Evolutionary conservation across 106 monocot genomes (phyloP).

Genomic region (Triglochin maritima): DNA sequence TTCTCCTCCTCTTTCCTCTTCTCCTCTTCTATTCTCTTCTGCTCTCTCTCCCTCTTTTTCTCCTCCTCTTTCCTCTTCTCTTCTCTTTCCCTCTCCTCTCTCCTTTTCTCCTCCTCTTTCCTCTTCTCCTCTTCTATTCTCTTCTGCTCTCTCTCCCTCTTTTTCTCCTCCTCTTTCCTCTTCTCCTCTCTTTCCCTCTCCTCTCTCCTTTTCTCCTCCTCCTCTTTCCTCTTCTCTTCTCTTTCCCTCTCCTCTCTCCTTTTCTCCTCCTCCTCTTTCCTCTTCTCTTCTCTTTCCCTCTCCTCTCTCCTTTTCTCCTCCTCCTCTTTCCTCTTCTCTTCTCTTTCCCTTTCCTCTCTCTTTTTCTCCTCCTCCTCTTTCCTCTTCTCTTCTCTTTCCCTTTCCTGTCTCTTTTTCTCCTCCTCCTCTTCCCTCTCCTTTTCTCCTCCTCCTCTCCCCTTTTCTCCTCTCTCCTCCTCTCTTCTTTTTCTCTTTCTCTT

Average conservation of each 20-base stretch:
- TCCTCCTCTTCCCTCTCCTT: too few relatives aligned
- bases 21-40: too few relatives aligned
- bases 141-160: neutral
- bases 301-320: slow-evolving; percentile 31
- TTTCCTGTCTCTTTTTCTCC: neutral
- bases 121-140: neutral
- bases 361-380: neutral
- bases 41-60: too few relatives aligned
- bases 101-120: neutral
- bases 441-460: too few relatives aligned
- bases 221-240: slow-evolving; percentile 3
- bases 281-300: slow-evolving; percentile 27
- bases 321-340: neutral
- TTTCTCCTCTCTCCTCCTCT: neutral
- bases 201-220: neutral
- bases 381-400: neutral
- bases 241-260: slow-evolving; percentile 7
- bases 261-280: slow-evolving; percentile 29
- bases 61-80: too few relatives aligned
- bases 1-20: too few relatives aligned
- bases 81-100: too few relatives aligned
- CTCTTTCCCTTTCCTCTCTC: too few relatives aligned
- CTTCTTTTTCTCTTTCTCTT: too few relatives aligned
- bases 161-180: neutral
- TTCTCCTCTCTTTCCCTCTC: neutral